Percentiles rank a stretch among this genome's conserved stretches.
Evolutionary conservation across 2,329 filamentous ascomycete genomes (phyloP).

Genomic region (Exophiala calicioides): DNA sequence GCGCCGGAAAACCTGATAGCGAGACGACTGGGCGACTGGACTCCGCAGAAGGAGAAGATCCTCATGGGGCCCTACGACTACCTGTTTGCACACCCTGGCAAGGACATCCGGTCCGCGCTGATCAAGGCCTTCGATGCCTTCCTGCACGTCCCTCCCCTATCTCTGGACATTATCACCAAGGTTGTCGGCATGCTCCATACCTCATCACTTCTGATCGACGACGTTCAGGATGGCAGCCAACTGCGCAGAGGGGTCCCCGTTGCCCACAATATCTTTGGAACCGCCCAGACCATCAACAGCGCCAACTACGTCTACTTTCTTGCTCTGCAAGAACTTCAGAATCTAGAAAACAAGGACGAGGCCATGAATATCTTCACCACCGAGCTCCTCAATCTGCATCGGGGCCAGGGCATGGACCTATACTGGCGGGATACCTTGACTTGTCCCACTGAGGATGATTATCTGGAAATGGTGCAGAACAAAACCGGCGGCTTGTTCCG

Average conservation of each 20-base stretch:
- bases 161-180: conserved; percentile 44
- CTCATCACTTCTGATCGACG: conserved; percentile 51
- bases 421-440: conserved; percentile 50
- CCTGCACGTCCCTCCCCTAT: conserved; percentile 44
- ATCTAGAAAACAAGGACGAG: conserved; percentile 40
- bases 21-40: conserved; percentile 26
- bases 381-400: conserved; percentile 50
- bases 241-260: conserved; percentile 51
- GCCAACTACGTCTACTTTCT: conserved; percentile 53
- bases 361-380: conserved; percentile 48
- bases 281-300: conserved; percentile 54
- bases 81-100: conserved; percentile 46
- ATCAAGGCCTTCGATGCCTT: conserved; percentile 49
- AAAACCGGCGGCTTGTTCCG: conserved; percentile 53
- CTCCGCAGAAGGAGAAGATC: conserved; percentile 43
- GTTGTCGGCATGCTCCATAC: conserved; percentile 50
- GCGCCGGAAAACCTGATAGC: conserved; percentile 16
- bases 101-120: conserved; percentile 47
- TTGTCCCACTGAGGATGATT: conserved; percentile 50
- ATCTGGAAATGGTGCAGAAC: conserved; percentile 52
- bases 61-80: conserved; percentile 49
- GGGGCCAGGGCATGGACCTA: conserved; percentile 52
- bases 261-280: conserved; percentile 53
- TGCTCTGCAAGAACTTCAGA: conserved; percentile 44
- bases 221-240: conserved; percentile 52